Evolutionary conservation across 2,329 filamentous ascomycete species (phyloP).

Genomic region (Talaromyces funiculosus): DNA sequence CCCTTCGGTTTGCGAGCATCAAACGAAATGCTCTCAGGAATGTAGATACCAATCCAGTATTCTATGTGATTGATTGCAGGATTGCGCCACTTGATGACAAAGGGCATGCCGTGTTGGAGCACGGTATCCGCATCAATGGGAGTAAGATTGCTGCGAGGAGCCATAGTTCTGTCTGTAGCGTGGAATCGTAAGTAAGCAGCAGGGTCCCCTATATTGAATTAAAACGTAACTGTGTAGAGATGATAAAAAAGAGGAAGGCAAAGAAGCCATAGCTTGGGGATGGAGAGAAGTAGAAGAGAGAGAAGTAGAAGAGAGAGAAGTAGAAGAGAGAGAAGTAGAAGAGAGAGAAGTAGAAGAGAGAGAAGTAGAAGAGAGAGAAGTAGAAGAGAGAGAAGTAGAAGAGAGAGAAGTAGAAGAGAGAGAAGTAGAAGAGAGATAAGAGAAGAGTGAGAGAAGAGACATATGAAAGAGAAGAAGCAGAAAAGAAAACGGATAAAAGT

Average conservation of each 20-base stretch:
- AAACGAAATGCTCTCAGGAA: not conserved
- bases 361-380: not conserved
- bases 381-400: not conserved
- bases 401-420: not conserved
- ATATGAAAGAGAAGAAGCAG: too few species aligned
- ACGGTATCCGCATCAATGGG: not conserved
- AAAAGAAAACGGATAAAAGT: too few species aligned
- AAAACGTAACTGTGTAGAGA: not conserved
- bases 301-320: too few species aligned
- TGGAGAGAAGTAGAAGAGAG: not conserved
- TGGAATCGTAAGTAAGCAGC: not conserved
- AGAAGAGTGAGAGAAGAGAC: too few species aligned
- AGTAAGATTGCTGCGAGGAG: not conserved
- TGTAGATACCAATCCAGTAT: conserved; percentile 4
- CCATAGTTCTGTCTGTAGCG: not conserved
- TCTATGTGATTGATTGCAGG: not conserved
- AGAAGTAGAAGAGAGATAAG: not conserved
- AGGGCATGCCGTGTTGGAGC: not conserved
- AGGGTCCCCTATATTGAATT: not conserved
- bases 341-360: too few species aligned
- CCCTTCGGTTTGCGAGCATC: not conserved
- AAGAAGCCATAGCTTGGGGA: not conserved
- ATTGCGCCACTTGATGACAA: conserved; percentile 8
- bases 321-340: too few species aligned
- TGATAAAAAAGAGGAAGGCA: not conserved